A percentile compares a stretch with the other conserved stretches of the same genome.
Evolutionary conservation across 2,329 filamentous ascomycete species (phyloP).

Genomic region (Beauveria sp.): DNA sequence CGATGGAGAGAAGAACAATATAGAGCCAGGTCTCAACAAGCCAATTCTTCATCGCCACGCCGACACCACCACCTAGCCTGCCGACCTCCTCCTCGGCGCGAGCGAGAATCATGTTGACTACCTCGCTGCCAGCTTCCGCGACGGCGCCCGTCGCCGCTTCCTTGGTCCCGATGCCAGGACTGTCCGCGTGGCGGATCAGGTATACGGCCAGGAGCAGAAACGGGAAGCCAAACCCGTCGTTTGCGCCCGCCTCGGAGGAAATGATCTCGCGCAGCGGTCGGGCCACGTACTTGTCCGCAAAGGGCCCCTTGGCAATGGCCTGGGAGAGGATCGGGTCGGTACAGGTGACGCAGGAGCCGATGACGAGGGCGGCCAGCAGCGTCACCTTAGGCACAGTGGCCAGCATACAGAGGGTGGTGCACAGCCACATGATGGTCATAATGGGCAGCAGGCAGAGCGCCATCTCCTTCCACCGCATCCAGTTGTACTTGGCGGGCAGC

Average conservation of each 20-base stretch:
- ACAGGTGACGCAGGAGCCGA: slow-evolving; percentile 53
- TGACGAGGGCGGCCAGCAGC: slow-evolving; percentile 46
- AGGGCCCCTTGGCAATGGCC: slow-evolving; percentile 47
- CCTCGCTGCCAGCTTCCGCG: neutral
- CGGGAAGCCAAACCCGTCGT: slow-evolving; percentile 56
- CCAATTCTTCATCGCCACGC: slow-evolving; percentile 48
- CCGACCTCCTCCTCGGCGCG: slow-evolving; percentile 32
- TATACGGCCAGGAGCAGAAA: slow-evolving; percentile 53
- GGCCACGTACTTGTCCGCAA: slow-evolving; percentile 54
- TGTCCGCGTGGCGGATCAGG: slow-evolving; percentile 46
- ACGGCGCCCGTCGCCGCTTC: neutral
- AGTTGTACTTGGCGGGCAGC: slow-evolving; percentile 48
- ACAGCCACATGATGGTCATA: slow-evolving; percentile 57
- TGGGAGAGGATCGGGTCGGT: slow-evolving; percentile 57
- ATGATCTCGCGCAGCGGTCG: slow-evolving; percentile 53
- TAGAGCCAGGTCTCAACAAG: slow-evolving; percentile 54
- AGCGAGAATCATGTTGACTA: slow-evolving; percentile 14
- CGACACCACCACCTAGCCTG: slow-evolving; percentile 43
- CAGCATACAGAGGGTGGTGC: slow-evolving; percentile 48
- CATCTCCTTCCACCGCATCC: slow-evolving; percentile 44
- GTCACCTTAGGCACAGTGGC: slow-evolving; percentile 47
- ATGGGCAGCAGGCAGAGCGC: slow-evolving; percentile 47
- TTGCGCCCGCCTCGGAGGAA: slow-evolving; percentile 53
- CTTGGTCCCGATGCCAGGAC: slow-evolving; percentile 17
- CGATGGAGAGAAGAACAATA: slow-evolving; percentile 44